These are phyloP conservation scores for Stagonosporopsis rhizophila DNA, from an alignment of 2,329 filamentous ascomycete species.

Conservation along the genomic window DNA sequence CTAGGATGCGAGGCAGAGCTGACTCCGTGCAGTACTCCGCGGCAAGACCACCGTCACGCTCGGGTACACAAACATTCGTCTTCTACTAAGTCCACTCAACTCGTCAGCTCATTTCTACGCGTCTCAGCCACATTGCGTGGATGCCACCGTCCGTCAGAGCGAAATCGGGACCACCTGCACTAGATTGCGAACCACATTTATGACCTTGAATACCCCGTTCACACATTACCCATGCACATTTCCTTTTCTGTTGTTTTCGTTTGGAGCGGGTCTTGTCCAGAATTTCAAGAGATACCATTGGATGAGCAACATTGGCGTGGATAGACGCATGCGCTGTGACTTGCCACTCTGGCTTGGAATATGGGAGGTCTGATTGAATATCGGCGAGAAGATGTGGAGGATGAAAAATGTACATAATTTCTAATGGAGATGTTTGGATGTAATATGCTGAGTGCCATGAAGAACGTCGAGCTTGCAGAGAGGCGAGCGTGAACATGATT, in stretches of 20 bases:
- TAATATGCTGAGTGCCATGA: background rate
- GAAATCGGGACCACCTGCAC: background rate
- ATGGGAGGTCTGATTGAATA: slow-evolving; percentile 2
- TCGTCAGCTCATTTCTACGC: slow-evolving; percentile 10
- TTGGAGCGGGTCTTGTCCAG: background rate
- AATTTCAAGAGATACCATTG: slow-evolving; percentile 17
- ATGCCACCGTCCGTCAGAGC: slow-evolving; percentile 10
- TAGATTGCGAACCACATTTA: background rate
- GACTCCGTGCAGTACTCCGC: slow-evolving; percentile 14
- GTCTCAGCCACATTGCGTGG: slow-evolving; percentile 9
- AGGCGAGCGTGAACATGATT: background rate
- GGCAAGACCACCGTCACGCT: slow-evolving; percentile 1
- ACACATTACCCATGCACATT: slow-evolving; percentile 2
- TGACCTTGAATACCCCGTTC: background rate
- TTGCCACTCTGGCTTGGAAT: slow-evolving; percentile 11
- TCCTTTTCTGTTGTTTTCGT: background rate
- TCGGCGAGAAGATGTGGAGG: slow-evolving; percentile 4
- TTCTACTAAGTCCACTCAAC: slow-evolving; percentile 6
- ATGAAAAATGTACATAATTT: slow-evolving; percentile 13
- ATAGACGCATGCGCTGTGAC: slow-evolving; percentile 11
- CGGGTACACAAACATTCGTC: slow-evolving; percentile 11
- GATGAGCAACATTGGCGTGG: slow-evolving; percentile 3
- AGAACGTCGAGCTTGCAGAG: background rate
- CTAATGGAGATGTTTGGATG: slow-evolving; percentile 12
- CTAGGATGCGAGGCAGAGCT: slow-evolving; percentile 43